phyloP scores from a whole-genome alignment of 768 basidiomycete species.

The Dentipellis sp. region DNA sequence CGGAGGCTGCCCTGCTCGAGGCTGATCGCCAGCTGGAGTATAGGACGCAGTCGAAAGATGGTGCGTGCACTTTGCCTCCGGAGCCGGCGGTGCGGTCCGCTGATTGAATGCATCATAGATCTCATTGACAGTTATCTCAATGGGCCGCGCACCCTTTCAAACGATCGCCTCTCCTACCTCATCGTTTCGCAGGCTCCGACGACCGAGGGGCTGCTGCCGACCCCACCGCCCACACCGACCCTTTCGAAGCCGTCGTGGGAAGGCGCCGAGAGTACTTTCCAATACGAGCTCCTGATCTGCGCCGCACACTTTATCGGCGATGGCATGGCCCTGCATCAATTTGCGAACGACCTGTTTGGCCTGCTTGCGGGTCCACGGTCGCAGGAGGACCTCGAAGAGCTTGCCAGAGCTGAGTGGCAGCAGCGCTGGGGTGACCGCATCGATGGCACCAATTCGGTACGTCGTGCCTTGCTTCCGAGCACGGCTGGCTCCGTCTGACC shows the following conservation, averaged over 20 bases:
- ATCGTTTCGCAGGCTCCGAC: slow-evolving; percentile 32
- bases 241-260: slow-evolving; percentile 10
- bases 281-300: slow-evolving; percentile 54
- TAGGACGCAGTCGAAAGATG: slow-evolving; percentile 42
- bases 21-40: slow-evolving; percentile 44
- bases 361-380: slow-evolving; percentile 37
- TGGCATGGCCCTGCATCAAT: slow-evolving; percentile 78
- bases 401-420: slow-evolving; percentile 25
- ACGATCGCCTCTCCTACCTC: slow-evolving; percentile 57
- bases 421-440: slow-evolving; percentile 18
- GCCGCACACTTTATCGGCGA: slow-evolving; percentile 80
- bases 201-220: slow-evolving; percentile 15
- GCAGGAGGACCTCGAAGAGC: slow-evolving; percentile 21
- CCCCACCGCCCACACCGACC: slow-evolving; percentile 23
- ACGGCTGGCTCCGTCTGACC: too few species aligned
- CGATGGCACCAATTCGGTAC: background rate
- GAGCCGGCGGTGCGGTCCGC: background rate
- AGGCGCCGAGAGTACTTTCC: slow-evolving; percentile 8
- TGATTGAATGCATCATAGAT: slow-evolving; percentile 23
- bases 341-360: slow-evolving; percentile 71
- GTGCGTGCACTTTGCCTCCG: slow-evolving; percentile 23
- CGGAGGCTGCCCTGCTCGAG: slow-evolving; percentile 34
- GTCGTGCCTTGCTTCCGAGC: background rate
- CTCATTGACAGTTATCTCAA: slow-evolving; percentile 68
- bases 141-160: slow-evolving; percentile 64